Evolutionary conservation across 2,329 filamentous ascomycete genomes (phyloP), one percentile per base, ranked within the genome.

Genomic region (Botryotinia globosa): DNA sequence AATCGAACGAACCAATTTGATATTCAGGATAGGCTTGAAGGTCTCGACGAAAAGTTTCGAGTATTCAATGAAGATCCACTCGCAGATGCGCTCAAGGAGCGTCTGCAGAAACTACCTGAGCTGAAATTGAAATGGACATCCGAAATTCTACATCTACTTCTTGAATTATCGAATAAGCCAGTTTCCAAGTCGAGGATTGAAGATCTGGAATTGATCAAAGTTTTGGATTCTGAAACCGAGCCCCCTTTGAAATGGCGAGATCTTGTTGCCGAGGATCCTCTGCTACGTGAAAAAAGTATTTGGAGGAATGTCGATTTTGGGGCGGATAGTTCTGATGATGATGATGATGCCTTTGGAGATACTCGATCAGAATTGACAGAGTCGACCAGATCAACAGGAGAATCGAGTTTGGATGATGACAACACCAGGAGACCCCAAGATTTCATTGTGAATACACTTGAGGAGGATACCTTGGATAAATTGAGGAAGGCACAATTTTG

Each of bases 1-100:
- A 83, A 87, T 48, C 87, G 91, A 54, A 93, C 91, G 1, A 93
- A 95, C 78, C 91, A 93, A 76, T 94, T 94, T 79, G 89, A 92
- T 62, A 88, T 94, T 32, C 83, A 87, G 56, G 86, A 86, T 54
- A 86, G 86, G 51, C 84, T 95, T 2, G 85, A 89, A 66, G 92
- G 92, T 1, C 85, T 98, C 4, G 91, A 94, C 76, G 96, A 98
- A 83, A 94, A 95, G 77, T 96, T 98, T 77, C 88, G 90, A 45
- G 87, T 98, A 71, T 86, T 93, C 65, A 91, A 92, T 79, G 89
- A 92, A 74, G 94, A 98, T 77, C 89, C 89, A 56, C 84, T 98
- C 39, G 93, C 94, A 20, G 90, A 94, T 80, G 90, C 89, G 9
- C 83, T 94, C 51, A 83, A 85, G 56, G 79, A 80, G 61, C 86